A percentile compares a stretch with the other conserved stretches of the same genome.
These are phyloP conservation scores for Penicillium vulpinum DNA, from an alignment of 2,329 filamentous ascomycete genomes.

Conservation along the genomic window DNA sequence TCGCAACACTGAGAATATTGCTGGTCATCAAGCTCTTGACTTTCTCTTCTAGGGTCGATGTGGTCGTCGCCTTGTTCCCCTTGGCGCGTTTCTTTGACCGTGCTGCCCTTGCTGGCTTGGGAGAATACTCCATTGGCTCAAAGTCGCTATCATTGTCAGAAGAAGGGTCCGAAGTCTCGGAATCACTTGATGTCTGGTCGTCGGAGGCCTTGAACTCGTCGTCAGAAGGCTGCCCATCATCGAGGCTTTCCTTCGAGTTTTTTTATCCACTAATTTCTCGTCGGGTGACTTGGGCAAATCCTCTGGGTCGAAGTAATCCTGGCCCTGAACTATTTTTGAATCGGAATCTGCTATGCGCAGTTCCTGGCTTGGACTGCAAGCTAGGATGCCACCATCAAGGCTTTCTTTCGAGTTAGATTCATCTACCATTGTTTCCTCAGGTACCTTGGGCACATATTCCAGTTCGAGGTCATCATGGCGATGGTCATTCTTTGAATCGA, in stretches of 20 bases:
- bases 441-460: no score
- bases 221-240: not conserved
- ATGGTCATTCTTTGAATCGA: no score
- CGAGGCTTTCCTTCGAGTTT: no score
- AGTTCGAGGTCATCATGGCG: no score
- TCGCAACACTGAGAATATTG: conserved; percentile 15
- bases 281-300: not conserved
- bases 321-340: not conserved
- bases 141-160: not conserved
- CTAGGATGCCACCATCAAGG: no score
- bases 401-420: no score
- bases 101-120: no score
- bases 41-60: not conserved
- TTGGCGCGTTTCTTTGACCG: no score
- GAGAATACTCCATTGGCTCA: not conserved
- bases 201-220: not conserved
- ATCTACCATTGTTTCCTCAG: no score
- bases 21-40: not conserved
- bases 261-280: not conserved
- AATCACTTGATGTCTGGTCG: not conserved
- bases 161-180: not conserved
- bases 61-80: not conserved
- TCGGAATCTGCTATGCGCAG: no score
- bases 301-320: not conserved
- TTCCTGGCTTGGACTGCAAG: no score